phyloP scores from a whole-genome alignment of 805 yeast genomes.

The Lachancea waltii region DNA sequence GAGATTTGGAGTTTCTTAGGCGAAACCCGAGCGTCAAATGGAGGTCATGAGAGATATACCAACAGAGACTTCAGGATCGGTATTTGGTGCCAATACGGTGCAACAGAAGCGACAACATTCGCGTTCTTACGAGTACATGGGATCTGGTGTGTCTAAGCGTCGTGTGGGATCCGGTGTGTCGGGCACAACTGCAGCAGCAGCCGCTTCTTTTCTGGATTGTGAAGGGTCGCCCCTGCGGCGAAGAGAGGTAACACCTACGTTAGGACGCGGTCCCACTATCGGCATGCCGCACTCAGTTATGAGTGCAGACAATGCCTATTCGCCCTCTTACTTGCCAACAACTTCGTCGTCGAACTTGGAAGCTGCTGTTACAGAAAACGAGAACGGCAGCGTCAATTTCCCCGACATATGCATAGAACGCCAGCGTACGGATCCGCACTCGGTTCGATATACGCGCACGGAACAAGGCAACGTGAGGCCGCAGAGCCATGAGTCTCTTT shows the following conservation, averaged over 20 bases:
- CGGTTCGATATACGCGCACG: not conserved
- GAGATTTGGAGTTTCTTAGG: not conserved
- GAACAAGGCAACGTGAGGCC: conserved; percentile 1
- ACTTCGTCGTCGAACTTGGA: conserved; percentile 12
- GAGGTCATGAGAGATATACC: conserved; percentile 3
- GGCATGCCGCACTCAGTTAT: conserved; percentile 7
- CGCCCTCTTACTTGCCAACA: conserved; percentile 15
- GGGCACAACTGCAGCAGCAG: not conserved
- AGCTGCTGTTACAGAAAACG: conserved; percentile 10
- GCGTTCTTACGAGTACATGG: not conserved
- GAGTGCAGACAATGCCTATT: conserved; percentile 5
- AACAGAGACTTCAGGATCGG: conserved; percentile 1
- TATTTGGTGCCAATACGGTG: not conserved
- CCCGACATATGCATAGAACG: conserved; percentile 7
- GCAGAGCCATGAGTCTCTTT: conserved; percentile 3
- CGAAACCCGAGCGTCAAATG: not conserved
- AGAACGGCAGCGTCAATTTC: conserved; percentile 9
- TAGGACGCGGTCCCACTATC: not conserved
- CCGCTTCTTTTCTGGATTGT: not conserved
- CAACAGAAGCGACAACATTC: conserved; percentile 9
- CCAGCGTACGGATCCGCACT: not conserved
- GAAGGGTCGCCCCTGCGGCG: not conserved
- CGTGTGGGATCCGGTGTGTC: not conserved
- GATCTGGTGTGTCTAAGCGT: conserved; percentile 2
- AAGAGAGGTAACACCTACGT: not conserved